These are phyloP conservation scores for Marasmius sp. DNA, from an alignment of 1,284 basidiomycete species.

Conservation along the genomic window DNA sequence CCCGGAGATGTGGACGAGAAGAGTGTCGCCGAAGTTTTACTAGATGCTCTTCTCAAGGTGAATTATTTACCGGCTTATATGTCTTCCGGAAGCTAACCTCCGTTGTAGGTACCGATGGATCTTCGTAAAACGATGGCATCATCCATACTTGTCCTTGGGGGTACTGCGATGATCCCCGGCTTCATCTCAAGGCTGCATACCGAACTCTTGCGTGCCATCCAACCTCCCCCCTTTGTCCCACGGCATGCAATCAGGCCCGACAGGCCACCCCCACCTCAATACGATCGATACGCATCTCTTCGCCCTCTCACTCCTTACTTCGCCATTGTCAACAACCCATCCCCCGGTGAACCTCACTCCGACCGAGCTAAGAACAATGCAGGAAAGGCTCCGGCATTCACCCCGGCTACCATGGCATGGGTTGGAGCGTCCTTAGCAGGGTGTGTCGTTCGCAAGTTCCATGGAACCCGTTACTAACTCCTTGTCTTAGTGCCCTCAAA, in stretches of 20 bases:
- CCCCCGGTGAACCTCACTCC: conserved; percentile 39
- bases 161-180: conserved; percentile 89
- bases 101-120: conserved; percentile 79
- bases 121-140: conserved; percentile 79
- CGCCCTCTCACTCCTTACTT: conserved; percentile 70
- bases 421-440: conserved; percentile 93
- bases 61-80: background rate
- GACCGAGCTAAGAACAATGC: conserved; percentile 54
- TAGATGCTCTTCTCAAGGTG: conserved; percentile 80
- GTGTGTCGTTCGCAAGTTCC: conserved; percentile 41
- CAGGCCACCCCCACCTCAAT: conserved; percentile 44
- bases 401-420: conserved; percentile 81
- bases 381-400: conserved; percentile 84
- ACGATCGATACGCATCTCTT: conserved; percentile 73
- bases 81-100: conserved; percentile 2
- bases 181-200: conserved; percentile 84
- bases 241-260: conserved; percentile 37
- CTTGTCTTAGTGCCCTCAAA: conserved; percentile 58
- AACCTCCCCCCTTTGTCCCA: conserved; percentile 36
- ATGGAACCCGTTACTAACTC: conserved; percentile 1
- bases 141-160: conserved; percentile 84
- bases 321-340: conserved; percentile 84
- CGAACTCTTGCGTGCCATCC: conserved; percentile 68
- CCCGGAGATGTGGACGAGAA: conserved; percentile 85
- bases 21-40: conserved; percentile 78